Evolutionary conservation across 352 stramenopile species (phyloP), one percentile per base, ranked within the genome.

Genomic region (Pythium aristosporum): DNA sequence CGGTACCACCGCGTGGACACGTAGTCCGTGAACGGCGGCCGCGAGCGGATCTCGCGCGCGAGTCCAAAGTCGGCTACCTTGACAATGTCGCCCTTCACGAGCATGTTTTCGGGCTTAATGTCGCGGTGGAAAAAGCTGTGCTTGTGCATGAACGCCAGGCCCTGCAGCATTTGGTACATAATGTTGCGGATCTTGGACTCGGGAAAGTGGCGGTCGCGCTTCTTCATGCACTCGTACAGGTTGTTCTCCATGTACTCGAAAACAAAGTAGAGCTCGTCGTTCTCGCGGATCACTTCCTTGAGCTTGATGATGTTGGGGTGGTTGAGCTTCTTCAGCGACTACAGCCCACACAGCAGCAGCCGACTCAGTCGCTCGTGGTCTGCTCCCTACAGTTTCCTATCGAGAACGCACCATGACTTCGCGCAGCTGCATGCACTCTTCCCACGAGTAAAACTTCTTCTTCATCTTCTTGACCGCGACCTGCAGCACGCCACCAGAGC

Each of bases 191-290:
- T 98, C 69, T 97, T 97, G 60, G 88, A 89, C 70, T 99, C 95
- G 57, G 87, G 89, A 49, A 96, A 96, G 59, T 92, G 82, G 50
- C 82, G 80, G 61, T 97, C 79, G 42, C 92, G 71, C 46, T 97
- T 91, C 75, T 98, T 97, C 80, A 99, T 98, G n/a, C 87, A 89
- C 64, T 99, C 92, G 79, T 99, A 99, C 44, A 99, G 73, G 63
- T 98, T 99, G 66, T 88, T 89, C 71, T 98, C 94, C 97, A 99
- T 99, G 79, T 97, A 98, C 79, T 99, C 97, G 69, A 99, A 99
- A 1, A 99, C 96, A 72, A 99, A 99, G 70, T 93, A 99, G 8
- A 99, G 80, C 76, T 96, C 87, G 74, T 98, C 89, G 62, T 98
- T 98, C 73, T 99, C 97, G 20, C 95, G 85, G 50, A 99, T 98